Evolutionary conservation across 2,329 filamentous ascomycete genomes (phyloP).

Genomic region (Penicillium frequentans): DNA sequence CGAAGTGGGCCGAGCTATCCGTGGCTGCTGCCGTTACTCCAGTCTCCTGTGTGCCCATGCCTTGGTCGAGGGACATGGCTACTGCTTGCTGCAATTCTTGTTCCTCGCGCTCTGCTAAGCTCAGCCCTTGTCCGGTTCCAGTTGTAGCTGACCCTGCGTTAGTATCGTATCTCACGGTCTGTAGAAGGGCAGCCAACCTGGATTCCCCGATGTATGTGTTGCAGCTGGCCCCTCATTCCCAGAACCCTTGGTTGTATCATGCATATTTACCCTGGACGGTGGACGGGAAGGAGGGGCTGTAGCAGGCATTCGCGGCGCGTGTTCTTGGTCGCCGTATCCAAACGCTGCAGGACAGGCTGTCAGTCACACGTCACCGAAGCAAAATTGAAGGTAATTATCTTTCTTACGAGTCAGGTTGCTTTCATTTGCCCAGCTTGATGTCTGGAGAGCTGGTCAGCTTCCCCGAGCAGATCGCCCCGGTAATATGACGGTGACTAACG

Average conservation of each 20-base stretch:
- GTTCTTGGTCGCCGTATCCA: constrained; percentile 38
- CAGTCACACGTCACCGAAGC: neutral
- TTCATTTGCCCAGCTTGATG: constrained; percentile 24
- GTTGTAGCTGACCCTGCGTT: constrained; percentile 16
- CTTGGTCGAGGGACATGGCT: constrained; percentile 46
- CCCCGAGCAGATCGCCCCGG: neutral
- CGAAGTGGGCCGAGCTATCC: constrained; percentile 45
- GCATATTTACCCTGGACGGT: constrained; percentile 44
- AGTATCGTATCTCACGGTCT: constrained; percentile 7
- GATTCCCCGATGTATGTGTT: constrained; percentile 27
- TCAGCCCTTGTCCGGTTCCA: constrained; percentile 32
- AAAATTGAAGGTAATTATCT: neutral
- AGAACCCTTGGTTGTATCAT: constrained; percentile 20
- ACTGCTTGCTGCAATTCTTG: constrained; percentile 48
- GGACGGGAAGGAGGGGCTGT: constrained; percentile 48
- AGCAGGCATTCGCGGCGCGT: constrained; percentile 34
- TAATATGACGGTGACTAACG: constrained; percentile 11
- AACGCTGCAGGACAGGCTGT: constrained; percentile 30
- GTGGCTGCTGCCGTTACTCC: constrained; percentile 50
- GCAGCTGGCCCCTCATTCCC: constrained; percentile 25
- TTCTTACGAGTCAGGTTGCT: constrained; percentile 27
- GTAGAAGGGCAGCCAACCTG: constrained; percentile 18
- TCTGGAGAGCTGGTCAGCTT: constrained; percentile 16
- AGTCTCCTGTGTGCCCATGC: constrained; percentile 53
- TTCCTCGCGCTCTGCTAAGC: constrained; percentile 45